Percentiles rank a stretch among this genome's conserved stretches.
Conservation (phyloP, 2,329 filamentous ascomycete species). For the Fusarium torulosum region DNA sequence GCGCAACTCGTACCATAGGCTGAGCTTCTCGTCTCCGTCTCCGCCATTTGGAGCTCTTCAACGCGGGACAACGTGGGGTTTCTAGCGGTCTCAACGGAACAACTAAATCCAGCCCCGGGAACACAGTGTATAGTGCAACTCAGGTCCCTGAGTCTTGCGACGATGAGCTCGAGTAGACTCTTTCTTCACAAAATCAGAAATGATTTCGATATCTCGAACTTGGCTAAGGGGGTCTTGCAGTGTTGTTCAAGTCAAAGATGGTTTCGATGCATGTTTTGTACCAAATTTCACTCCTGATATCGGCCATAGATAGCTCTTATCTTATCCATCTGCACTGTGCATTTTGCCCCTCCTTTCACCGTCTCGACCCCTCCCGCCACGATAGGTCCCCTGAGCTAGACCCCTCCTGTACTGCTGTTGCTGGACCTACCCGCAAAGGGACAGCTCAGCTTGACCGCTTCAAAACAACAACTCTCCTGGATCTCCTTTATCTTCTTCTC, state of each 20-base stretch:
- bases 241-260: background rate
- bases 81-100: constrained; percentile 40
- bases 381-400: constrained; percentile 39
- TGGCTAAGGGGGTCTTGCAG: background rate
- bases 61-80: constrained; percentile 34
- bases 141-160: background rate
- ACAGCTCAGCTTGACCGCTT: constrained; percentile 48
- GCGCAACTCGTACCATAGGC: constrained; percentile 36
- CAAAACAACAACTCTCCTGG: constrained; percentile 29
- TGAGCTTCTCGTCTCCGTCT: constrained; percentile 21
- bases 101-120: constrained; percentile 33
- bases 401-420: constrained; percentile 38
- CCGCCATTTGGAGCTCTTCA: constrained; percentile 26
- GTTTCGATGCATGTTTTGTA: background rate
- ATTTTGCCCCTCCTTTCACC: constrained; percentile 45
- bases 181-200: too few relatives aligned
- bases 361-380: constrained; percentile 36
- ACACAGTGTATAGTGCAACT: constrained; percentile 31
- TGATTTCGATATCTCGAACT: background rate
- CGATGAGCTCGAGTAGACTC: background rate
- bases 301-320: constrained; percentile 12
- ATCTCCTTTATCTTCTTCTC: constrained; percentile 34
- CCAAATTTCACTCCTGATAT: background rate
- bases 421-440: constrained; percentile 38
- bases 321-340: constrained; percentile 48